Conservation (phyloP, 768 basidiomycete species). For the Trametes cubensis region DNA sequence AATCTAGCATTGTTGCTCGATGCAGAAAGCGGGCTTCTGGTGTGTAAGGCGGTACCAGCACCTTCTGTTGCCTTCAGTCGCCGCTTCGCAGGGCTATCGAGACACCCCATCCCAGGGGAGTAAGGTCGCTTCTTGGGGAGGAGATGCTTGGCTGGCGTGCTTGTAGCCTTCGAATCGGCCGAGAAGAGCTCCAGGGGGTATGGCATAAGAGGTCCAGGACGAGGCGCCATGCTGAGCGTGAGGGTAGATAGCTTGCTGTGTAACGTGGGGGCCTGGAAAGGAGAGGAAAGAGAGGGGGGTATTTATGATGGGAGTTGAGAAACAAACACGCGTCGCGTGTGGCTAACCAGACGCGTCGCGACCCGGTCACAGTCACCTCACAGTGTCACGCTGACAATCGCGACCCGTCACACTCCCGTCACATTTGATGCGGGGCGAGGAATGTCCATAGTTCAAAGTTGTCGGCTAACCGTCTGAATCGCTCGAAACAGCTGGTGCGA, state of each 20-base stretch:
- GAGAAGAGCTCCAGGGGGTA: slow-evolving; percentile 61
- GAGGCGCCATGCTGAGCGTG: slow-evolving; percentile 23
- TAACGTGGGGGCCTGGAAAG: background rate
- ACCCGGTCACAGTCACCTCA: slow-evolving; percentile 19
- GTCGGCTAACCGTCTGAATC: background rate
- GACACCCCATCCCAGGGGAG: slow-evolving; percentile 52
- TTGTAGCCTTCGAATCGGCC: slow-evolving; percentile 35
- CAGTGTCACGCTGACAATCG: slow-evolving; percentile 5
- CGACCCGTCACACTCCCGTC: slow-evolving; percentile 12
- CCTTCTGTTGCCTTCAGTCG: slow-evolving; percentile 63
- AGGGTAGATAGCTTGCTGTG: slow-evolving; percentile 5
- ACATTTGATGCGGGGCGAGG: background rate
- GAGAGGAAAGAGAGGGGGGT: background rate
- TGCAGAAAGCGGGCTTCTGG: slow-evolving; percentile 41
- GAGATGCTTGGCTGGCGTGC: slow-evolving; percentile 33
- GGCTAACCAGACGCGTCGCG: slow-evolving; percentile 16
- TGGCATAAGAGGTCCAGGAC: slow-evolving; percentile 59
- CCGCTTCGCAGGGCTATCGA: slow-evolving; percentile 68
- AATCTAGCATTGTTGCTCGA: slow-evolving; percentile 44
- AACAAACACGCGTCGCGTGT: slow-evolving; percentile 22
- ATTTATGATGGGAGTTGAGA: slow-evolving; percentile 24
- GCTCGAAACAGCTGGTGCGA: too few relatives aligned
- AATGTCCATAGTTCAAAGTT: background rate
- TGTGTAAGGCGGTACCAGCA: slow-evolving; percentile 42
- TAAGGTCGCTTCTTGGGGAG: slow-evolving; percentile 59